These are phyloP conservation scores for Candida xiaguanensis DNA, from an alignment of 805 yeast genomes.

Conservation along the genomic window DNA sequence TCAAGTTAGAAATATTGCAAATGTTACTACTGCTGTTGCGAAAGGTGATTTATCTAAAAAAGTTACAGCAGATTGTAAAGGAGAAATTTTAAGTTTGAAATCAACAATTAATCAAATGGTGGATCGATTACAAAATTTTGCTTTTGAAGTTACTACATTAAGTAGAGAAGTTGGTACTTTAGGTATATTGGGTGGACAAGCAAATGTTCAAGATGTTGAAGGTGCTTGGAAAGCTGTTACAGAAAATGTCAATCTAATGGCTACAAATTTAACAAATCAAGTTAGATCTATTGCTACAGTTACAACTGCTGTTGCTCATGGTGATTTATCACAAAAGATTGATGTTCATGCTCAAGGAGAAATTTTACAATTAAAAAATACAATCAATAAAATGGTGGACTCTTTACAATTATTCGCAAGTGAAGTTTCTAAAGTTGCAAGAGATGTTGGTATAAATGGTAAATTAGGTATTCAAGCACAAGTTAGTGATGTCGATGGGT, in stretches of 20 bases:
- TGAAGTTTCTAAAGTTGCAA: conserved; percentile 86
- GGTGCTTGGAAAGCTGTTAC: conserved; percentile 51
- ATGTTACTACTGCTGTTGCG: conserved; percentile 85
- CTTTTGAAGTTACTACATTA: conserved; percentile 44
- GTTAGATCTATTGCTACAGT: conserved; percentile 88
- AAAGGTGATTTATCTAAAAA: conserved; percentile 77
- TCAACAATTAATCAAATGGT: conserved; percentile 49
- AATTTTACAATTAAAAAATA: conserved; percentile 76
- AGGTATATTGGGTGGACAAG: conserved; percentile 49
- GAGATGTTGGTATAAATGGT: conserved; percentile 92
- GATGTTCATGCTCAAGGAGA: conserved; percentile 91
- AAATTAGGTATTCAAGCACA: conserved; percentile 90
- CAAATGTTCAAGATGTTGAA: conserved; percentile 48
- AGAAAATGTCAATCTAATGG: conserved; percentile 45
- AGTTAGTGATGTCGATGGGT: conserved; percentile 84
- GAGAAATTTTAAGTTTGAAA: conserved; percentile 47
- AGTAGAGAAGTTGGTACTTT: conserved; percentile 46
- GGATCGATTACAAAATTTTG: conserved; percentile 48
- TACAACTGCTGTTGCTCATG: conserved; percentile 89
- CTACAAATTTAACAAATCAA: conserved; percentile 58
- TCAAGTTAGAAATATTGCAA: conserved; percentile 84
- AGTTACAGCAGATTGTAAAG: conserved; percentile 83
- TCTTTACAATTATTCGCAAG: conserved; percentile 82
- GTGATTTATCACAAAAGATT: conserved; percentile 81
- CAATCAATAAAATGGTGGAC: conserved; percentile 92